Base-by-base conservation (phyloP, 352 stramenopile genomes). In the Nothophytophthora sp. region DNA sequence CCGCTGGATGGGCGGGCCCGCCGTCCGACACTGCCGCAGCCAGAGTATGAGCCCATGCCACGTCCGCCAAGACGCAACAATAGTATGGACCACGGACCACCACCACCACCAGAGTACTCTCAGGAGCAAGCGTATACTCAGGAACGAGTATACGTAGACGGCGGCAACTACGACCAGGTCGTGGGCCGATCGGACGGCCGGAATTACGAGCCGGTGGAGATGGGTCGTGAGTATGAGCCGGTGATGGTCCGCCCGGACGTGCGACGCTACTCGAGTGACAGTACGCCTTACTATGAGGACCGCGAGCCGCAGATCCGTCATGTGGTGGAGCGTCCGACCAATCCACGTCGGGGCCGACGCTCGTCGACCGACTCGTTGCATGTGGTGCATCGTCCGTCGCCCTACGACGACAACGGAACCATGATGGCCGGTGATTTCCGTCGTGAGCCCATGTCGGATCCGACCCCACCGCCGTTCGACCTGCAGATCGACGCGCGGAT, bases 21-120 rank as follows among this genome's bases (percentile, higher is more conserved):
- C 39, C 33, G 58, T 36, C 34, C 38, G 9, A 63, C 67, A 3
- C 37, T 50, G 28, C 19, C 44, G 9, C 66, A 80, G 35, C 70
- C 67, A 0, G 69, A 76, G 42, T 60, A 58, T 16, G 70, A 83
- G 27, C 60, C 67, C 7, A 34, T 40, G 15, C 68, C 50, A 22
- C 63, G 54, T 20, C 72, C 58, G 19, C 58, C 50, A 19, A 57
- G 54, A 18, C 54, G 55, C 20, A 73, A 64, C 32, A 68, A 69
- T 39, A 63, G 54, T 13, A 18, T 77, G 50, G 60, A 73, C 22
- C 50, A 63, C 15, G 18, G 45, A 2, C 30, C 44, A 11, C 47
- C 30, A 28, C 19, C 16, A 36, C n/a, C 47, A 36, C 13, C 52
- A 52, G 23, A 56, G 55, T 15, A 47, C 15, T 10, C 36, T 19